Base-by-base conservation (phyloP, 306 rosid species). In the Ormosia semicastrata region DNA sequence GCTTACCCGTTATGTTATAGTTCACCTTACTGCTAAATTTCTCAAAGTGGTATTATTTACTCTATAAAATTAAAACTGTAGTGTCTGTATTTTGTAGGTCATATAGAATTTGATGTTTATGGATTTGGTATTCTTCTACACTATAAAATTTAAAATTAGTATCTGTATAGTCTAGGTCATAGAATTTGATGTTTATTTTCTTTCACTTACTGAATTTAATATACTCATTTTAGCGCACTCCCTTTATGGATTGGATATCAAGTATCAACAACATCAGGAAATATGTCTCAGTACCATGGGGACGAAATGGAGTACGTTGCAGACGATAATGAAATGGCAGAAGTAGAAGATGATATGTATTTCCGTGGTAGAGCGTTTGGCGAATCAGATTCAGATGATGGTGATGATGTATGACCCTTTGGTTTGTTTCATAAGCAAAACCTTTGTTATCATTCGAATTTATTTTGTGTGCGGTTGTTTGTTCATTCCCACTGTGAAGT, bases 281-380 rank as follows among this genome's bases (percentile, higher is more conserved):
- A 43, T 40, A 86, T 86, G 89, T 80, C 89, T 83, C 85, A 83
- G 41, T 29, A 74, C 59, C 84, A 79, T 6, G 79, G 80, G 58
- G 87, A 83, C 24, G 87, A 77, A 13, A 76, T 76, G 87, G 89
- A 86, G 30, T 80, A 86, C 4, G 87, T 11, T 50, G 83, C 81
- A 10, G 85, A 83, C 2, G 85, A 86, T 50, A 83, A 83, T 86
- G 89, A 83, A 58, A 80, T 86, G 89, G 85, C 76, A 39, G 89
- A 83, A 50, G 87, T 80, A 32, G 89, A 86, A 47, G 89, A 83
- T 57, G 89, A 86, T 50, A 29, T 80, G 73, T 83, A 86, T 58
- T 71, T 86, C 74, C 83, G 83, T 33, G 85, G 80, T 32, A 86
- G 87, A 71, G 87, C 71, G 1, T 76, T 80, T 58, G 89, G 85